These are phyloP conservation scores for Iodosphaeria phyllophila DNA, from an alignment of 2,329 filamentous ascomycete genomes.

Conservation along the genomic window DNA sequence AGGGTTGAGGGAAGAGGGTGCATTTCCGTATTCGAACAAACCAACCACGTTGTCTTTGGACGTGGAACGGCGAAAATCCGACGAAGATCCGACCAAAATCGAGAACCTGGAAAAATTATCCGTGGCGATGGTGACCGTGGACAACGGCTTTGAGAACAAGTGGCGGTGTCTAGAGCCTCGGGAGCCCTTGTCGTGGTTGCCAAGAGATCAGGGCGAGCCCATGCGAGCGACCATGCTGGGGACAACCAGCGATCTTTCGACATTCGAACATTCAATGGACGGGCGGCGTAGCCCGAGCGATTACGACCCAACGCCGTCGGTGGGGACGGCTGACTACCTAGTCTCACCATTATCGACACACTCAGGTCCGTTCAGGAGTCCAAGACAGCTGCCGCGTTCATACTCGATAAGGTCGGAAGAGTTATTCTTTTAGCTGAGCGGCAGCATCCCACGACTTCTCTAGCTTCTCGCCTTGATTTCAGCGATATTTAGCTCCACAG, in stretches of 20 bases:
- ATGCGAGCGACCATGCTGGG: constrained; percentile 7
- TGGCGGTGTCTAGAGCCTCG: constrained; percentile 33
- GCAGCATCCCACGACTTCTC: no score
- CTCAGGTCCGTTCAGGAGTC: background rate
- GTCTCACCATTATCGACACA: constrained; percentile 1
- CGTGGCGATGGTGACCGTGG: constrained; percentile 34
- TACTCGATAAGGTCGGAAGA: constrained; percentile 2
- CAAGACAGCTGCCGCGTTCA: background rate
- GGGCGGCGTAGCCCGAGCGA: constrained; percentile 2
- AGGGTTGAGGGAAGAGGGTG: no score
- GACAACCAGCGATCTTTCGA: constrained; percentile 8
- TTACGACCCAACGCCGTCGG: background rate
- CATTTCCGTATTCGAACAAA: constrained; percentile 7
- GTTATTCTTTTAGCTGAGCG: no score
- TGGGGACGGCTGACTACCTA: background rate
- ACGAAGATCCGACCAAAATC: constrained; percentile 16
- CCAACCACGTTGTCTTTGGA: constrained; percentile 9
- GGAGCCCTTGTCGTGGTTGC: constrained; percentile 8
- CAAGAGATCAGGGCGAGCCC: constrained; percentile 7
- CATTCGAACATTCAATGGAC: constrained; percentile 4
- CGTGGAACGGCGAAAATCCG: constrained; percentile 6
- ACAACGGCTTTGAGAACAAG: constrained; percentile 38
- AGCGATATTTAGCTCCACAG: no score
- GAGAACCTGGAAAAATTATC: constrained; percentile 28
- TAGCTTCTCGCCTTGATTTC: no score